Base-by-base conservation (phyloP, 352 stramenopile species). In the Lagenidium sp. region DNA sequence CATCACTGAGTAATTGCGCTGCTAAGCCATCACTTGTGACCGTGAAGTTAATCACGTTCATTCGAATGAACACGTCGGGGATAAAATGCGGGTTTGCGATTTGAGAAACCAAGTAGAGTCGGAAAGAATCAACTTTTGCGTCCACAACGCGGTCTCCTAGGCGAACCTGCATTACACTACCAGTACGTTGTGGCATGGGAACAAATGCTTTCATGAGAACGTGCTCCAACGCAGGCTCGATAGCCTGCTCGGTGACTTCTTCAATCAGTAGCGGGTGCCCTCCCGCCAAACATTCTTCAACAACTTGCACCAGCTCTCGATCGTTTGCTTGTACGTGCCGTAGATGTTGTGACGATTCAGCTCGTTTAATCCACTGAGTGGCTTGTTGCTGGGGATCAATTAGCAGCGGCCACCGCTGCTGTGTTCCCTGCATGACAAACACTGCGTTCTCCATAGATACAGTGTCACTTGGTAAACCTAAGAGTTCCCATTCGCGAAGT, bases 321-420 rank as follows among this genome's bases (percentile, higher is more conserved):
- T 82, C 70, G 18, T 66, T 65, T 19, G 54, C 60, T 56, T 96
- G 93, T 19, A 87, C 60, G 6, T 67, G 68, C 43, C 94, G 72
- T 2, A 97, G 50, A 1, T 60, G 45, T 40, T 83, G 62, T 6
- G 19, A 30, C 2, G 54, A 36, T 46, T 97, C 90, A 32, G 96
- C 63, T 4, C 83, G 85, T 26, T 92, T 85, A 15, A 97, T 82
- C 90, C 90, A 97, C 29, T 85, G 71, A 31, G 82, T 95, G 2
- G 85, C 90, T 63, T 97, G 90, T 13, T 93, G 82, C 54, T 97
- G 90, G 2, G 91, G 90, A 47, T 97, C 91, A 47, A 97, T 97
- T 59, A 97, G 80, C 13, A 97, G 64, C 15, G 90, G 72, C 88
- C 88, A 97, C 10, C 86, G 74, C n/a, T 61, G 36, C n/a, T 83